phyloP scores from a whole-genome alignment of 179 eudicot species.

The Heliamphora ciliata region DNA sequence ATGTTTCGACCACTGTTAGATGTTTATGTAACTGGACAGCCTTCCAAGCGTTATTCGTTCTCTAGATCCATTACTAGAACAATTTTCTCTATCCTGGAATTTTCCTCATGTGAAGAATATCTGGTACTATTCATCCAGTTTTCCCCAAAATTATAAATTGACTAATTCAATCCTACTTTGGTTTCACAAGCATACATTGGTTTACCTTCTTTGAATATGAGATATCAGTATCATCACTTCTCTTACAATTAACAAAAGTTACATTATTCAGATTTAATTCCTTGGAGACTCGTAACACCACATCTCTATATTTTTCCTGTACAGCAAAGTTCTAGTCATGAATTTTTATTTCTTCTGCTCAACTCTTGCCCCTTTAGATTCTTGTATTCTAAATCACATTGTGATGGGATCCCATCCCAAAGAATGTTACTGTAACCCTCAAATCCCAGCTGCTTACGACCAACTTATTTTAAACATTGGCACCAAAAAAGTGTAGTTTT shows the following conservation, averaged over 20 bases:
- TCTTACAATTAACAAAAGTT: background rate
- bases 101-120: background rate
- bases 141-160: background rate
- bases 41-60: no score
- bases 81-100: background rate
- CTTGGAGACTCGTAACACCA: background rate
- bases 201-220: background rate
- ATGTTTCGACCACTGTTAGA: no score
- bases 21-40: no score
- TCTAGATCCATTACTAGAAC: no score
- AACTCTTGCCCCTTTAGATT: background rate
- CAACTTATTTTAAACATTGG: background rate
- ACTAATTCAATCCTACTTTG: background rate
- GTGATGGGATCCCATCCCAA: background rate
- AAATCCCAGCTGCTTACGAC: background rate
- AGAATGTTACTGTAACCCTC: background rate
- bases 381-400: background rate
- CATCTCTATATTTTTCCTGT: background rate
- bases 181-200: background rate
- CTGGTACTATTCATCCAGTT: background rate
- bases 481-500: background rate
- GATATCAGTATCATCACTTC: background rate
- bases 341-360: background rate
- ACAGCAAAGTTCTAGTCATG: background rate
- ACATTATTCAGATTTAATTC: background rate